Percentiles rank a stretch among this genome's conserved stretches.
phyloP scores from a whole-genome alignment of 1,139 yeast genomes.

The Debaryomycetaceae sp. region DNA sequence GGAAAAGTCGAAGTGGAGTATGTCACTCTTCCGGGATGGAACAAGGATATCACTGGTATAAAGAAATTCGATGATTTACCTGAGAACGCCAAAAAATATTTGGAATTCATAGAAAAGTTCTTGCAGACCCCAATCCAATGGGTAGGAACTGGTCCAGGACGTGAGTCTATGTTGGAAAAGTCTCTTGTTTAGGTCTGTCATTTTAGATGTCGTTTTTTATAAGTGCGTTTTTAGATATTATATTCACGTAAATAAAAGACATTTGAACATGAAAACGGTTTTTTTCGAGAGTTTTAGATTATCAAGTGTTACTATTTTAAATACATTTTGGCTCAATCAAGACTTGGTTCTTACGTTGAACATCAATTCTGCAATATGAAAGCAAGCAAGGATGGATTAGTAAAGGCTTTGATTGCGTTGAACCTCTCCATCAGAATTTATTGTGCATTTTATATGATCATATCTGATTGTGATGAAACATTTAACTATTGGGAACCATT shows the following conservation, averaged over 20 bases:
- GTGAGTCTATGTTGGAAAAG: slow-evolving; percentile 74
- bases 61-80: slow-evolving; percentile 77
- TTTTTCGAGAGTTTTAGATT: no score
- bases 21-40: slow-evolving; percentile 93
- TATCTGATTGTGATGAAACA: slow-evolving; percentile 83
- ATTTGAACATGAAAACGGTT: no score
- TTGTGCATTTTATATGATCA: slow-evolving; percentile 56
- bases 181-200: slow-evolving; percentile 2
- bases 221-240: not conserved
- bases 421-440: slow-evolving; percentile 39
- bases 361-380: not conserved
- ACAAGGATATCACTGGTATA: slow-evolving; percentile 72
- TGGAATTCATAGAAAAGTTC: slow-evolving; percentile 80
- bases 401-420: slow-evolving; percentile 16
- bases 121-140: slow-evolving; percentile 84
- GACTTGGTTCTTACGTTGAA: not conserved
- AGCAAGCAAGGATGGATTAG: slow-evolving; percentile 1
- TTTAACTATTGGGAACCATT: slow-evolving; percentile 95
- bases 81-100: slow-evolving; percentile 77
- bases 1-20: slow-evolving; percentile 91
- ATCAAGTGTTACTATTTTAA: not conserved
- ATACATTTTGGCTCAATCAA: not conserved
- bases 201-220: not conserved
- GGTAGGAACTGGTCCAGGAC: slow-evolving; percentile 99
- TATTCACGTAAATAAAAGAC: no score